phyloP scores from a whole-genome alignment of 768 basidiomycete genomes.

The Coprinopsis cinerea region DNA sequence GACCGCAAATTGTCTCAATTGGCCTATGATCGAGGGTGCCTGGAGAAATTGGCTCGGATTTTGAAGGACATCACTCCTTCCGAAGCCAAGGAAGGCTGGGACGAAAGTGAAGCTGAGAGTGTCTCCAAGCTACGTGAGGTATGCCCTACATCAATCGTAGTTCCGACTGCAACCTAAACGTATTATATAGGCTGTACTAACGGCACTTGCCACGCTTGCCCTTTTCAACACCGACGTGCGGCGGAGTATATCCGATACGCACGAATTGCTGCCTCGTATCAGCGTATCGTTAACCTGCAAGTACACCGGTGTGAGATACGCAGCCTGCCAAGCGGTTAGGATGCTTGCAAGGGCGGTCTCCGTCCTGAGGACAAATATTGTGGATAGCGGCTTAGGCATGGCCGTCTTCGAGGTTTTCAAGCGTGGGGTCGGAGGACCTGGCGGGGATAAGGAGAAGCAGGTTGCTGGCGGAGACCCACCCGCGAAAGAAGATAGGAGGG shows the following conservation, averaged over 20 bases:
- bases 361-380: slow-evolving; percentile 76
- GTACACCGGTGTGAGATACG: slow-evolving; percentile 71
- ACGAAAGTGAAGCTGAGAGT: slow-evolving; percentile 66
- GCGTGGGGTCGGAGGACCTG: slow-evolving; percentile 9
- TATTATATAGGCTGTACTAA: slow-evolving; percentile 58
- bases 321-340: slow-evolving; percentile 81
- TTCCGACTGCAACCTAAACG: background rate
- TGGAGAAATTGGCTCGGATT: slow-evolving; percentile 47
- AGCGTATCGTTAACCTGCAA: slow-evolving; percentile 26
- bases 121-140: slow-evolving; percentile 61
- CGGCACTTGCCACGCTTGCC: slow-evolving; percentile 64
- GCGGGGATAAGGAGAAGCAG: too few species aligned
- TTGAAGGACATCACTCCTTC: slow-evolving; percentile 50
- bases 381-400: slow-evolving; percentile 76
- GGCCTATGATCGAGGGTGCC: slow-evolving; percentile 65
- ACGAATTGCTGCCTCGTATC: slow-evolving; percentile 34
- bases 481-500: slow-evolving; percentile 61
- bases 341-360: slow-evolving; percentile 75
- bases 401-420: slow-evolving; percentile 53
- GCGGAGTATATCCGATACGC: slow-evolving; percentile 55
- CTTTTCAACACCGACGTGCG: slow-evolving; percentile 73
- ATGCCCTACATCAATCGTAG: slow-evolving; percentile 9
- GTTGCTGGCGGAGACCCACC: slow-evolving; percentile 14
- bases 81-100: slow-evolving; percentile 41
- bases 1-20: slow-evolving; percentile 58